A percentile compares a stretch with the other conserved stretches of the same genome.
Evolutionary conservation across 2,329 filamentous ascomycete genomes (phyloP).

Genomic region (Neocatenulostroma microsporum): DNA sequence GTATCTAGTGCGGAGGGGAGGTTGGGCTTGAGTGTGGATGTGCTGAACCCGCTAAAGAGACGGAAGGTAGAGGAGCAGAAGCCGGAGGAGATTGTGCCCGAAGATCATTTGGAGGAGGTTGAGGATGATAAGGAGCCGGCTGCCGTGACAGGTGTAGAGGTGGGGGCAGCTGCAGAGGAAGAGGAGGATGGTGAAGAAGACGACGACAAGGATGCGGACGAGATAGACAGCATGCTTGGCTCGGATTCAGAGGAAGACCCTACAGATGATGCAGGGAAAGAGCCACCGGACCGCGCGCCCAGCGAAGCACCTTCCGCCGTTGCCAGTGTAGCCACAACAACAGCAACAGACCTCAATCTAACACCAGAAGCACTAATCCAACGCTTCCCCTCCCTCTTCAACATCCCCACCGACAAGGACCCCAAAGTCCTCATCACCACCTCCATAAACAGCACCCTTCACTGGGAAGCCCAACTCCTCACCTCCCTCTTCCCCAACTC

Average conservation of each 20-base stretch:
- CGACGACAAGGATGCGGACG: conserved; percentile 23
- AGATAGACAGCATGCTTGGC: conserved; percentile 22
- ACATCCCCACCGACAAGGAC: conserved; percentile 42
- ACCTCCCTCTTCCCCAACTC: conserved; percentile 73
- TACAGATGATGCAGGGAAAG: conserved; percentile 29
- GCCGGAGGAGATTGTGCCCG: conserved; percentile 12
- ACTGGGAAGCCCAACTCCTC: conserved; percentile 71
- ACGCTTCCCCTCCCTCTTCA: conserved; percentile 55
- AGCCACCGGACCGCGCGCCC: conserved; percentile 20
- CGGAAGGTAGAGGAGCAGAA: conserved; percentile 29
- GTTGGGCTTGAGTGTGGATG: conserved; percentile 38
- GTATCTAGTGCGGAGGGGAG: conserved; percentile 28
- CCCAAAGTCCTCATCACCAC: conserved; percentile 93
- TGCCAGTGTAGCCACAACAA: conserved; percentile 44
- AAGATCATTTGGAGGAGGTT: conserved; percentile 7
- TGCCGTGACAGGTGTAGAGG: conserved; percentile 4
- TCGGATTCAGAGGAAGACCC: conserved; percentile 14
- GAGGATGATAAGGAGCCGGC: conserved; percentile 11
- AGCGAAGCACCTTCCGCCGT: conserved; percentile 46
- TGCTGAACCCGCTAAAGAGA: conserved; percentile 39
- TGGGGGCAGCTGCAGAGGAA: conserved; percentile 13
- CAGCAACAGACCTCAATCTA: conserved; percentile 52
- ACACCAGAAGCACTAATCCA: conserved; percentile 53
- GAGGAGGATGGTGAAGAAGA: conserved; percentile 24
- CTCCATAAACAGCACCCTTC: conserved; percentile 77